Percentiles rank a stretch among this genome's conserved stretches.
These are phyloP conservation scores for Boletus patriciae DNA, from an alignment of 768 basidiomycete genomes.

Conservation along the genomic window DNA sequence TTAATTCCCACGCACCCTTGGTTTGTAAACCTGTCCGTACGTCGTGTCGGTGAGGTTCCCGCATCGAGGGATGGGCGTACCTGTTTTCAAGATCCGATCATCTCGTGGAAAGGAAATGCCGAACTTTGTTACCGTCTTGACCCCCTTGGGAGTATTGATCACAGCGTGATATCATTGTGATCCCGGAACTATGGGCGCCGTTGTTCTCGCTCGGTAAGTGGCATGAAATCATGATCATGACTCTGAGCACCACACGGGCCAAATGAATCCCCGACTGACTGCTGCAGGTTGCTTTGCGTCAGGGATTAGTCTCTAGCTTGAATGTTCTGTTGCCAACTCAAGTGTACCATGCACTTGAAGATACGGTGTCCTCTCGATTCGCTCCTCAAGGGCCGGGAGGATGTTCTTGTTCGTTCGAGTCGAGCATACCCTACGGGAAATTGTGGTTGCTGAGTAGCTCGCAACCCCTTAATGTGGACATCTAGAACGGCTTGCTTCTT, in stretches of 20 bases:
- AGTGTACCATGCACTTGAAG: no score
- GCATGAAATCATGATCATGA: not conserved
- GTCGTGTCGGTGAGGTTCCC: no score
- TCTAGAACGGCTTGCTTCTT: not conserved
- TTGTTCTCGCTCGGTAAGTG: not conserved
- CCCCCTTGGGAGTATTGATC: not conserved
- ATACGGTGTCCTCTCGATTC: no score
- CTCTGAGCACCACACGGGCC: not conserved
- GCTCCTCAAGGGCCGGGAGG: not conserved
- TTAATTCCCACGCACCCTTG: no score
- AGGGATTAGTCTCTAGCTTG: no score
- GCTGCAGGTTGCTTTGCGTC: not conserved
- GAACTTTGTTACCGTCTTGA: not conserved
- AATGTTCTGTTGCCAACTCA: not conserved
- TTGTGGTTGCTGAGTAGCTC: not conserved
- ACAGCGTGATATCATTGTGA: not conserved
- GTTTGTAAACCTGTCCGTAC: no score
- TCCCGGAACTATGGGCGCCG: conserved; percentile 3
- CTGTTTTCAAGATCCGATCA: no score
- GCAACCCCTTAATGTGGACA: not conserved
- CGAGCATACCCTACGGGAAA: conserved; percentile 4
- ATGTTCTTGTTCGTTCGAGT: not conserved
- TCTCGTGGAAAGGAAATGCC: conserved; percentile 13
- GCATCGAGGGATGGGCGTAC: no score
- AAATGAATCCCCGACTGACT: not conserved